Percentiles rank a stretch among this genome's conserved stretches.
Evolutionary conservation across 2,329 filamentous ascomycete species (phyloP).

Genomic region (Paracoccidioides brasiliensis): DNA sequence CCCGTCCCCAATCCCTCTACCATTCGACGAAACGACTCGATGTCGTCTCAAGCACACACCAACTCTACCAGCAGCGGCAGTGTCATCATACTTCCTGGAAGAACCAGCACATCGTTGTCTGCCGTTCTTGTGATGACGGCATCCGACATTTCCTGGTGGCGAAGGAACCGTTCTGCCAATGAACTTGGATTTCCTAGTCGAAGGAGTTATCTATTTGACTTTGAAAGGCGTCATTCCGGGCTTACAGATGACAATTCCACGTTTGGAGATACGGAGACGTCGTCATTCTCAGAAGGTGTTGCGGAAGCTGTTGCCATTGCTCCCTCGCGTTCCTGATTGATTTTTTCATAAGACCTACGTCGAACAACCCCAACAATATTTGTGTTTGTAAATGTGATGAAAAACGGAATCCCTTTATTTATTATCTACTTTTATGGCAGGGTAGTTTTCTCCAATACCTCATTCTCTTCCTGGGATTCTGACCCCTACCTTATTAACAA

Average conservation of each 20-base stretch:
- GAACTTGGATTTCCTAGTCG: slow-evolving; percentile 16
- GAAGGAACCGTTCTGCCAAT: slow-evolving; percentile 5
- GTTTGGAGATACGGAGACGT: background rate
- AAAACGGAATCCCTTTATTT: no score
- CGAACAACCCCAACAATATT: background rate
- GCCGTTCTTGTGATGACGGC: slow-evolving; percentile 2
- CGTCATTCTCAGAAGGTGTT: background rate
- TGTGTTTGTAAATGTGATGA: no score
- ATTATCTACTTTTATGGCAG: no score
- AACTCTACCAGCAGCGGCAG: slow-evolving; percentile 18
- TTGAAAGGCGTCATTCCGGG: slow-evolving; percentile 15
- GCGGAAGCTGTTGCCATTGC: background rate
- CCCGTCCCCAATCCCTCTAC: no score
- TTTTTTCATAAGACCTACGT: background rate
- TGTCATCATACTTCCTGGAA: slow-evolving; percentile 18
- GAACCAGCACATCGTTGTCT: slow-evolving; percentile 11
- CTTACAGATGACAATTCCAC: background rate
- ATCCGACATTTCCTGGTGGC: slow-evolving; percentile 11
- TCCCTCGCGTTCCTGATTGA: background rate
- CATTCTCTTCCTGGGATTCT: no score
- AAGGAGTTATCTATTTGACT: slow-evolving; percentile 24
- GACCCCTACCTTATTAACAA: no score
- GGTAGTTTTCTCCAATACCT: no score
- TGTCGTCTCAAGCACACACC: slow-evolving; percentile 1
- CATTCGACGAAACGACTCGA: background rate